These are phyloP conservation scores for Cadophora gregata DNA, from an alignment of 2,329 filamentous ascomycete species.

Conservation along the genomic window DNA sequence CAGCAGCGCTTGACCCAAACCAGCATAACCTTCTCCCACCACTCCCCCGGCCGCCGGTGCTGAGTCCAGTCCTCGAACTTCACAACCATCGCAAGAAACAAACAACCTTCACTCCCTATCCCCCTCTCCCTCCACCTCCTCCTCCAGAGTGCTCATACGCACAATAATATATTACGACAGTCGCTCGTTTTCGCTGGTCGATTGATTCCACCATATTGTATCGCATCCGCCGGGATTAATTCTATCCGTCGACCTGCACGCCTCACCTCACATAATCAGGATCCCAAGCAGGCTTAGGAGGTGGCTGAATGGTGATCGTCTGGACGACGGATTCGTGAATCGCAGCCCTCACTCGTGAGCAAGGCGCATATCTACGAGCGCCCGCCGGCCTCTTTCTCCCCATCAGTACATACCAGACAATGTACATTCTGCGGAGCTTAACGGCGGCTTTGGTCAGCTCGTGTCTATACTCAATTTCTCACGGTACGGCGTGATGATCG, in stretches of 20 bases:
- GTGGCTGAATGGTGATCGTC: constrained; percentile 18
- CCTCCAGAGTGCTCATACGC: background rate
- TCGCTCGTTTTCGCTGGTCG: constrained; percentile 34
- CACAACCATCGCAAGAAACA: background rate
- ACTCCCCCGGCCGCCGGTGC: background rate
- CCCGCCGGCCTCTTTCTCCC: constrained; percentile 11
- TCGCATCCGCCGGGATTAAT: constrained; percentile 7
- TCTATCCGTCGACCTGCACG: constrained; percentile 10
- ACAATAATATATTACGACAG: constrained; percentile 23
- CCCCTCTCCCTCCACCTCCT: constrained; percentile 3
- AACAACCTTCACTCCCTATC: background rate
- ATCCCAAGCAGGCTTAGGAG: constrained; percentile 11
- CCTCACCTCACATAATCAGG: constrained; percentile 13
- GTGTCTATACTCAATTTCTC: constrained; percentile 31
- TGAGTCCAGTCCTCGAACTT: background rate
- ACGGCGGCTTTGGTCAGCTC: constrained; percentile 36
- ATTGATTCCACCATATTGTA: constrained; percentile 16
- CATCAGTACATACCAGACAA: constrained; percentile 15
- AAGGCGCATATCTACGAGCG: constrained; percentile 8
- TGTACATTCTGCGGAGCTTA: constrained; percentile 39
- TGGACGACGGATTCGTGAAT: constrained; percentile 15
- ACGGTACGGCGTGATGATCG: constrained; percentile 28
- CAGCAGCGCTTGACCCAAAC: background rate
- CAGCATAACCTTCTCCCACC: background rate
- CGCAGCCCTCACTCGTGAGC: constrained; percentile 11